Evolutionary conservation across 1,139 yeast species (phyloP), one percentile per base, ranked within the genome.

Genomic region (Kodamaea arcana): DNA sequence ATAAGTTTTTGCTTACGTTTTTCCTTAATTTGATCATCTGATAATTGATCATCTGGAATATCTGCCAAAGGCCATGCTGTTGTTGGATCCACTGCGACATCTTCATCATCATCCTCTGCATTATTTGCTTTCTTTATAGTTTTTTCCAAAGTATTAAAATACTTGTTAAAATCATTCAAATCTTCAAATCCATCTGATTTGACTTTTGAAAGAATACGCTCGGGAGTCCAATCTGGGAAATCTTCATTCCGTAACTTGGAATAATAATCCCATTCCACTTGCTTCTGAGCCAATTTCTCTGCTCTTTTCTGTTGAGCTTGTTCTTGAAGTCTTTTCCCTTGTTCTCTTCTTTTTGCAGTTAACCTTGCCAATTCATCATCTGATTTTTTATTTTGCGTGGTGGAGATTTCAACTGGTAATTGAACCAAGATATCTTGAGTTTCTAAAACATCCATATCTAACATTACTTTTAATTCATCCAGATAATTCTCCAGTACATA

Each of bases 271-370:
- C 72, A 75, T 52, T 92, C 97, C 47, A 82, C 78, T 48, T 88
- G 94, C 46, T 86, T 86, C 51, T 86, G 86, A 17, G 77, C 68
- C 34, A 87, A 63, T 52, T 86, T 88, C 52, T 90, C 97, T 5
- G 78, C 59, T 39, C 98, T 68, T 47, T 82, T 83, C 48, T 80
- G 82, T 45, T 83, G 88, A 0, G 97, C 97, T 58, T 88, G 97
- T 50, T 87, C 95, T 59, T 92, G 97, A 41, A 94, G 68, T 46
- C 95, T 69, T 44, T 81, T 76, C 4, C 97, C 97, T 45, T 85
- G 86, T 54, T 90, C 97, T 48, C 78, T 74, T 42, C 95, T 75
- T 52, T 83, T 80, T 46, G 83, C 92, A 2, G 92, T 81, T 44
- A 86, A 90, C 27, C 73, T 62, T 15, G 79, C 81, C 24, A 88